Percentiles rank a stretch among this genome's conserved stretches.
Conservation (phyloP, 2,329 filamentous ascomycete species). For the Neoscytalidium dimidiatum region DNA sequence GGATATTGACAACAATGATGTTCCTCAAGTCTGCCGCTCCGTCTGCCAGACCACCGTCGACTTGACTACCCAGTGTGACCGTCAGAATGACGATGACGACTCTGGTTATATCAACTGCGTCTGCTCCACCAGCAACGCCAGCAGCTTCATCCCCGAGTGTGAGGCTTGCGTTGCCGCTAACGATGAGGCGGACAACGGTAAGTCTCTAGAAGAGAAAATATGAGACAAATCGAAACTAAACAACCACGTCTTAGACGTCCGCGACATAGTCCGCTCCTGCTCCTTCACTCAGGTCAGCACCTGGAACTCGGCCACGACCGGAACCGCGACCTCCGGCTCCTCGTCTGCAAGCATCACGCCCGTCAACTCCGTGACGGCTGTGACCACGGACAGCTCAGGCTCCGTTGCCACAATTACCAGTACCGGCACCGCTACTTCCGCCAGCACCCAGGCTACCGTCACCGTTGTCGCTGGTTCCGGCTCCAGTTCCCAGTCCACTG, state of each 20-base stretch:
- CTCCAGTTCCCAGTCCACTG: not conserved
- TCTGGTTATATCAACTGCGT: slow-evolving; percentile 30
- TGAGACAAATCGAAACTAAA: not conserved
- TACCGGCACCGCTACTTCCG: not conserved
- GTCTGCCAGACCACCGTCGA: slow-evolving; percentile 30
- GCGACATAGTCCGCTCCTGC: slow-evolving; percentile 33
- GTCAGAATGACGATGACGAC: slow-evolving; percentile 28
- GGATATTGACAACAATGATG: slow-evolving; percentile 33
- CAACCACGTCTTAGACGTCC: slow-evolving; percentile 26
- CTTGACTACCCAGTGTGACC: slow-evolving; percentile 30
- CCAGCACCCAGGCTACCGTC: not conserved
- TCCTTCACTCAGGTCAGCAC: slow-evolving; percentile 29
- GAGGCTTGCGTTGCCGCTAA: slow-evolving; percentile 33
- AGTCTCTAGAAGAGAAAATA: not conserved
- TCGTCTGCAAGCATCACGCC: slow-evolving; percentile 19
- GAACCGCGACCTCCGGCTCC: slow-evolving; percentile 20
- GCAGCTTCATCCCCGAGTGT: slow-evolving; percentile 30
- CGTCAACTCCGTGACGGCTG: not conserved
- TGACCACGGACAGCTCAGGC: not conserved
- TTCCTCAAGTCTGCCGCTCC: slow-evolving; percentile 31
- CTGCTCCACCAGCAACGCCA: slow-evolving; percentile 30
- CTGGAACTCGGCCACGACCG: slow-evolving; percentile 25
- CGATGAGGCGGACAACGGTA: slow-evolving; percentile 30
- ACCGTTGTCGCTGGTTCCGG: not conserved
- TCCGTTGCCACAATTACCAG: not conserved